Evolutionary conservation across 805 yeast genomes (phyloP).

Genomic region (Candida methanosorbosa): DNA sequence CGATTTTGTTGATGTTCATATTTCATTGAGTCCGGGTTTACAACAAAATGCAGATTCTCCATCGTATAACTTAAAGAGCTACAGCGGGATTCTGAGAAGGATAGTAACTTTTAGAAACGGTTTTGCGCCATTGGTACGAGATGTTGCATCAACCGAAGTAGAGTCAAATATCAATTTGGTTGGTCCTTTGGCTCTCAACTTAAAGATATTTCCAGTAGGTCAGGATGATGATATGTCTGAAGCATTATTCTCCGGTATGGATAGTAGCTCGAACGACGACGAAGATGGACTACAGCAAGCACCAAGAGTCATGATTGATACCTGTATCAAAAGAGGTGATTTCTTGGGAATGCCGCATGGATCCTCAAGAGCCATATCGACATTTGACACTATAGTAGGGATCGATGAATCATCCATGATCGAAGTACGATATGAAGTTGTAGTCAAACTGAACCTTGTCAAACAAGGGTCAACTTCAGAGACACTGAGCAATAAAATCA

Average conservation of each 20-base stretch:
- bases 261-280: background rate
- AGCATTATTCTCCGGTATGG: background rate
- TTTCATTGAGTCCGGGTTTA: background rate
- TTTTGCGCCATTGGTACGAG: background rate
- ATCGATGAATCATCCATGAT: background rate
- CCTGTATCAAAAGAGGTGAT: background rate
- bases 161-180: background rate
- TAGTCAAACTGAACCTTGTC: background rate
- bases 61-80: background rate
- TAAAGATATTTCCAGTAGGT: background rate
- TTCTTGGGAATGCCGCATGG: background rate
- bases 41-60: background rate
- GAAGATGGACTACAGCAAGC: too few species aligned
- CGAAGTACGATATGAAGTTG: background rate
- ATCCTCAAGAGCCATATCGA: too few species aligned
- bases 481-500: too few species aligned
- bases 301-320: background rate
- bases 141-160: background rate
- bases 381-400: too few species aligned
- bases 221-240: too few species aligned
- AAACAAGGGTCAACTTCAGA: background rate
- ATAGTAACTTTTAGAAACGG: background rate
- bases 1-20: background rate
- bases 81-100: background rate
- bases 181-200: background rate